phyloP scores from a whole-genome alignment of 257 asterid species.

The Mitragyna speciosa region DNA sequence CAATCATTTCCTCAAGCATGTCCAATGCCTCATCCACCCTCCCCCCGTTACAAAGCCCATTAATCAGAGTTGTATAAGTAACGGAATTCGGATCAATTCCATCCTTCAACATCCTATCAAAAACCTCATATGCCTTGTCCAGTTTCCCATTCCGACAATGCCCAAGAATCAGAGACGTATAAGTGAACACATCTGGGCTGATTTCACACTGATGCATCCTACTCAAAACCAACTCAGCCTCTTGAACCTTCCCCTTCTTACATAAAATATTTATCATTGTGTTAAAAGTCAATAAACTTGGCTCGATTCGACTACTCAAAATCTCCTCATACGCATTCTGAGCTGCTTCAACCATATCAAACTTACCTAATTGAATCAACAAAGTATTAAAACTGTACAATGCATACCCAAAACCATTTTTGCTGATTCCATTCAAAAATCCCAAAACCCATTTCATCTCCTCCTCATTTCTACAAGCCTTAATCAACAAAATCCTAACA shows the following conservation, averaged over 20 bases:
- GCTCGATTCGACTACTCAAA: constrained; percentile 53
- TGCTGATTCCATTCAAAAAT: constrained; percentile 53
- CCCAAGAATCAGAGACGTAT: constrained; percentile 78
- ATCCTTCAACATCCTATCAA: constrained; percentile 66
- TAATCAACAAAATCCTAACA: constrained; percentile 74
- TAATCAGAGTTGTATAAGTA: constrained; percentile 66
- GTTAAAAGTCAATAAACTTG: constrained; percentile 71
- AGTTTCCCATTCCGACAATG: constrained; percentile 66
- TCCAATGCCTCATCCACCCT: constrained; percentile 65
- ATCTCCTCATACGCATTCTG: constrained; percentile 45
- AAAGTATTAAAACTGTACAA: constrained; percentile 77
- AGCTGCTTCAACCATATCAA: constrained; percentile 67
- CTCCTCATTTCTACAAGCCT: constrained; percentile 54
- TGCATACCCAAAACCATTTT: constrained; percentile 42
- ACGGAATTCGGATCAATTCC: constrained; percentile 73
- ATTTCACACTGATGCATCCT: constrained; percentile 55
- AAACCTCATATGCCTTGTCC: constrained; percentile 63
- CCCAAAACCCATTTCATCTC: constrained; percentile 56
- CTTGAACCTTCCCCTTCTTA: constrained; percentile 71
- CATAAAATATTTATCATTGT: constrained; percentile 79
- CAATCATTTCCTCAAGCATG: constrained; percentile 72
- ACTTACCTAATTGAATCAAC: constrained; percentile 78
- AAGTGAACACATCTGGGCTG: constrained; percentile 81
- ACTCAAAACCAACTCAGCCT: constrained; percentile 64
- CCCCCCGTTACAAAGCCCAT: constrained; percentile 72